phyloP scores from a whole-genome alignment of 2,329 filamentous ascomycete species.

The Canariomyces notabilis region DNA sequence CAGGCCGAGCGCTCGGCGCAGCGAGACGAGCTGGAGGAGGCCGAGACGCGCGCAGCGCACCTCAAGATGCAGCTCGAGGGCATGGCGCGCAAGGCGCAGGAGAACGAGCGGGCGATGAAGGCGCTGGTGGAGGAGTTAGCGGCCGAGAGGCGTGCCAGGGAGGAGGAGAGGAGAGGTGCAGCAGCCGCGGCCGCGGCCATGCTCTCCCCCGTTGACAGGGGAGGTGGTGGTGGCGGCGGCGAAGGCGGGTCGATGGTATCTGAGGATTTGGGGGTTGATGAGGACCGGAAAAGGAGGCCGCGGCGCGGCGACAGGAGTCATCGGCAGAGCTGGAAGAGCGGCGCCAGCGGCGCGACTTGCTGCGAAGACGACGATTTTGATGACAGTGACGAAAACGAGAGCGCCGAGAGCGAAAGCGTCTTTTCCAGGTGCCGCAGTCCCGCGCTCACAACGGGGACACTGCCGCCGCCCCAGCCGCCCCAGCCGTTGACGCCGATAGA shows the following conservation, averaged over 20 bases:
- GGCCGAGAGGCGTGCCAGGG: slow-evolving; percentile 44
- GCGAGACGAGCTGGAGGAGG: slow-evolving; percentile 52
- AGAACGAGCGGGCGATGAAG: slow-evolving; percentile 48
- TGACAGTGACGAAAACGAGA: slow-evolving; percentile 49
- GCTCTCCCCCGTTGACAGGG: neutral
- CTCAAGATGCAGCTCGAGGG: slow-evolving; percentile 57
- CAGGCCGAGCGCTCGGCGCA: slow-evolving; percentile 50
- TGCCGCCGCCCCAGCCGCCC: slow-evolving; percentile 19
- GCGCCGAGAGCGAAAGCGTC: slow-evolving; percentile 46
- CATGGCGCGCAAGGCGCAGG: slow-evolving; percentile 49
- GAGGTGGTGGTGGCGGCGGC: too few species aligned
- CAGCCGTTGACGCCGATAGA: too few species aligned
- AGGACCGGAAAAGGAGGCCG: slow-evolving; percentile 40
- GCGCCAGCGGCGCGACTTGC: slow-evolving; percentile 40
- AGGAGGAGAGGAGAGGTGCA: slow-evolving; percentile 34
- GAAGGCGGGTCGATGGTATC: slow-evolving; percentile 40
- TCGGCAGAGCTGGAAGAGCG: slow-evolving; percentile 32
- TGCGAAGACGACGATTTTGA: slow-evolving; percentile 42
- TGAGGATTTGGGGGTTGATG: slow-evolving; percentile 51
- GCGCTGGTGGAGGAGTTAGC: slow-evolving; percentile 41
- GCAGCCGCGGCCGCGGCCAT: slow-evolving; percentile 3
- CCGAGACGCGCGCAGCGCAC: slow-evolving; percentile 46
- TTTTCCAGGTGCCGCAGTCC: slow-evolving; percentile 59
- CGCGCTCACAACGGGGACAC: slow-evolving; percentile 35
- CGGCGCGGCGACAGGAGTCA: slow-evolving; percentile 29